Evolutionary conservation across 1,139 yeast species (phyloP), one percentile per base, ranked within the genome.

Genomic region (Kodamaea sp.): DNA sequence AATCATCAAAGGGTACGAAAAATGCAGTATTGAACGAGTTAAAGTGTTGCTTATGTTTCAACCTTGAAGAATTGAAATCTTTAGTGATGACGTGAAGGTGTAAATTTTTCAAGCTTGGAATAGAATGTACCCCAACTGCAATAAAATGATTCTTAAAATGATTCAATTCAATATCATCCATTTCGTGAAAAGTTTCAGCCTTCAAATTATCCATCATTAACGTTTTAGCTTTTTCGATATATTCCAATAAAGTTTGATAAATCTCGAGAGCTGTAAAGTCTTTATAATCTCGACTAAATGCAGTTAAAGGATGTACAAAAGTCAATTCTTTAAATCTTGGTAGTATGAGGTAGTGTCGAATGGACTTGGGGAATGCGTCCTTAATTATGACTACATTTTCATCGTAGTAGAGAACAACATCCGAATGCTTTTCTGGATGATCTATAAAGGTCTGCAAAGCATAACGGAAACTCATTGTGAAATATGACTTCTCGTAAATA

Each of bases 11-110:
- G 0, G 64, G 62, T 1, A 84, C 79, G 46, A 85, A 85, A 56
- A 86, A 86, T 1, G 52, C 51, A 0, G 89, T 78, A 23, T 70
- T 78, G 58, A 86, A 86, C 5, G 90, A 80, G 53, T 81, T 81
- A 58, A 79, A 86, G 57, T 86, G 95, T 43, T 70, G 73, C 44
- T 74, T 78, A 50, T 79, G 67, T 54, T 84, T 85, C 62, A 85
- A 41, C 23, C 67, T 48, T 0, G 62, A 61, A 6, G 86, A 77
- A 49, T 67, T 52, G 53, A 83, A 73, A 58, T 86, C 95, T 36
- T 63, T 68, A 0, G 90, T 78, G 36, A 86, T 69, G 9, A 86
- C 78, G 61, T 86, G 95, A 24, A 86, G 65, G 53, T 86, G 95
- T 29, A 85, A 55, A 52, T 86, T 84, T 34, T 59, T 60, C 70